A percentile compares a stretch with the other conserved stretches of the same genome.
Conservation (phyloP, 2,329 filamentous ascomycete genomes). For the Colletotrichum filicis region DNA sequence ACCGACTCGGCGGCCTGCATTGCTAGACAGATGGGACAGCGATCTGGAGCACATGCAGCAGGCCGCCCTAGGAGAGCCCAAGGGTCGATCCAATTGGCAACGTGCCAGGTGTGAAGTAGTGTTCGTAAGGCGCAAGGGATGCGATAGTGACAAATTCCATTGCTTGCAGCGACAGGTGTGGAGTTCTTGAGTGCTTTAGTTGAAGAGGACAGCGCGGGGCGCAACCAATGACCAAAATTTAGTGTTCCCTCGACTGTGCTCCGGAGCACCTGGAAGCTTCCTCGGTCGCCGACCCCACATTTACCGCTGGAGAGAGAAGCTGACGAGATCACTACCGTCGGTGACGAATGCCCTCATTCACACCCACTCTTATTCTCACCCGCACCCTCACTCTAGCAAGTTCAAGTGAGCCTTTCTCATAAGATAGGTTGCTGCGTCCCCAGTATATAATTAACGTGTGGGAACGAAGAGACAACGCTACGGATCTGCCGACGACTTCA, state of each 20-base stretch:
- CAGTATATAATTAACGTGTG: not conserved
- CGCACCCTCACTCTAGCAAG: slow-evolving; percentile 6
- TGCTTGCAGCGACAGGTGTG: not conserved
- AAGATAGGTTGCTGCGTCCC: not conserved
- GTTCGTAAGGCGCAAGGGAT: not conserved
- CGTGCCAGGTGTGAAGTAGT: not conserved
- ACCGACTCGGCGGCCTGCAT: slow-evolving; percentile 16
- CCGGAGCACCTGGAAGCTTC: slow-evolving; percentile 30
- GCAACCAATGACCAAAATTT: not conserved
- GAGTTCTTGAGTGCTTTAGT: not conserved
- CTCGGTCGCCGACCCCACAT: slow-evolving; percentile 4
- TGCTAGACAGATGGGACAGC: slow-evolving; percentile 4
- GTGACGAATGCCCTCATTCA: slow-evolving; percentile 3
- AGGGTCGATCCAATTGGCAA: not conserved
- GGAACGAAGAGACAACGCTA: not conserved
- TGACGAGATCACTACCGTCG: not conserved
- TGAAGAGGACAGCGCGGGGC: not conserved
- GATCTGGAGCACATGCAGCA: slow-evolving; percentile 21
- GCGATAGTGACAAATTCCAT: not conserved
- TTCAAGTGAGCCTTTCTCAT: not conserved
- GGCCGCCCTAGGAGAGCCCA: not conserved
- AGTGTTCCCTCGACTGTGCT: not conserved
- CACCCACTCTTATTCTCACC: not conserved
- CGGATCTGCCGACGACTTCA: not conserved
- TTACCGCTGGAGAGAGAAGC: slow-evolving; percentile 12